Conservation (phyloP, 179 eudicot species). For the Pouteria campechiana region DNA sequence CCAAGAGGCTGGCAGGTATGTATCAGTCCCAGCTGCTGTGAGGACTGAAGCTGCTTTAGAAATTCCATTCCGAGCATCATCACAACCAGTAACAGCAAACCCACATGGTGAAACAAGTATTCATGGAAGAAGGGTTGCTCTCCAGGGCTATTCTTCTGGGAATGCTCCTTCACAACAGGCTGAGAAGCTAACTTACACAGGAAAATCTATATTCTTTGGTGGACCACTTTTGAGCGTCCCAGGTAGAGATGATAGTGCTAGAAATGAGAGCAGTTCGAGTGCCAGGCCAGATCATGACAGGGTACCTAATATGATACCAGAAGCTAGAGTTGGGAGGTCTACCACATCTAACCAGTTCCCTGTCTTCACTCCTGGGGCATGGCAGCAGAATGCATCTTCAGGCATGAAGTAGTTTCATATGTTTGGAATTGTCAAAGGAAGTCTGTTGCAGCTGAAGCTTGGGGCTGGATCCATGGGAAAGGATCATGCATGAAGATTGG, state of each 20-base stretch:
- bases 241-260: conserved; percentile 22
- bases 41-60: conserved; percentile 48
- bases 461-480: too few relatives aligned
- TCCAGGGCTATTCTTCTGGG: conserved; percentile 23
- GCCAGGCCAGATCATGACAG: conserved; percentile 48
- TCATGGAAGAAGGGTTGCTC: conserved; percentile 21
- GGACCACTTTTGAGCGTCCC: conserved; percentile 72
- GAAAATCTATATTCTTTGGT: conserved; percentile 82
- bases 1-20: conserved; percentile 90
- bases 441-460: too few relatives aligned
- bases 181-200: conserved; percentile 58
- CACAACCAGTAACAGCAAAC: conserved; percentile 19
- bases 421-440: too few relatives aligned
- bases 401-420: too few relatives aligned
- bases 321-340: conserved; percentile 64
- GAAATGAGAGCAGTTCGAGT: conserved; percentile 30
- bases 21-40: conserved; percentile 84
- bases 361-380: conserved; percentile 55
- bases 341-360: conserved; percentile 82
- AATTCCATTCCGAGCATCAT: conserved; percentile 25
- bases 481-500: too few relatives aligned
- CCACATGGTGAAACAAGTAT: conserved; percentile 19
- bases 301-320: conserved; percentile 35
- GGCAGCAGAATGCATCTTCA: conserved; percentile 14
- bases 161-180: conserved; percentile 36